Evolutionary conservation across 2,329 filamentous ascomycete genomes (phyloP), one percentile per base, ranked within the genome.

Genomic region (Monosporascus sp.): DNA sequence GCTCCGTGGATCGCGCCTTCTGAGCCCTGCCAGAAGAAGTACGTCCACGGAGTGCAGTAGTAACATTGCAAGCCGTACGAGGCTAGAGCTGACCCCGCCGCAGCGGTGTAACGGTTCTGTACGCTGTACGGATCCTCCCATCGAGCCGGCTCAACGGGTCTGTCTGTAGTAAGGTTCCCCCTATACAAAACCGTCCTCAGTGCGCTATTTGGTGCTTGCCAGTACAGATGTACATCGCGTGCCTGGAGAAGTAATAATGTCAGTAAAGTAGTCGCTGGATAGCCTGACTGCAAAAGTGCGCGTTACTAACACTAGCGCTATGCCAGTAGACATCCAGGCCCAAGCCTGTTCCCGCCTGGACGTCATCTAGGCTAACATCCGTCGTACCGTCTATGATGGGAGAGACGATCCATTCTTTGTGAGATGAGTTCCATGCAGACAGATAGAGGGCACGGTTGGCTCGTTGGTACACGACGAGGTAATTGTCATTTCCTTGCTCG

Each of bases 341-440:
- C 22, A 49, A n/a, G 11, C 34, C 16, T 7, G 48, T 49, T 16
- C 27, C 48, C 11, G 40, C 34, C 37, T 41, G 19, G n/a, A 50
- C 48, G 19, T 41, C 36, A 31, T 50, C 37, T n/a, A 50, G 20
- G 34, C 48, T 50, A 7, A 50, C 19, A 7, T 22, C 27, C 9
- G 50, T 43, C 1, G 24, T 31, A 14, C 48, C 43, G 24, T 50
- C 47, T 43, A 51, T 40, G 48, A 50, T 48, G 19, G 26, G 46
- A 34, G 19, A 40, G 22, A 53, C 31, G 19, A 49, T 20, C 34
- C 43, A 52, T 49, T 44, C 38, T 52, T 43, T 48, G 53, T 51
- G 49, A 49, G 53, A 52, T 24, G 31, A 44, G 16, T 41, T 47
- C 27, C 27, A 41, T 41, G 41, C 41, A 36, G 52, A 26, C 34